phyloP scores from a whole-genome alignment of 441 rosid species.

The Bocquillonia castaneifolia region DNA sequence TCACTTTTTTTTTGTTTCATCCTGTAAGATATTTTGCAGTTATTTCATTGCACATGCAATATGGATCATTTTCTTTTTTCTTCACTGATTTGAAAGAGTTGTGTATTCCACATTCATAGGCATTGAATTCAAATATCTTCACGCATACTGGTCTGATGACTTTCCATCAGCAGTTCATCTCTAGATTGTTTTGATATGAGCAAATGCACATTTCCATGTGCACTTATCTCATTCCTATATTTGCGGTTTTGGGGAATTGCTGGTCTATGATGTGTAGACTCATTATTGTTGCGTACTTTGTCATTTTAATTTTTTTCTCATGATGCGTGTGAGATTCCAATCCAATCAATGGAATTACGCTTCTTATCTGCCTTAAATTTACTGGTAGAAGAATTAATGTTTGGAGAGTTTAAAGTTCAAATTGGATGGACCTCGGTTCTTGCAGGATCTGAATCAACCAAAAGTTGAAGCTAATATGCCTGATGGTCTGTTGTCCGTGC shows the following conservation, averaged over 20 bases:
- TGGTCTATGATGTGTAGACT: too few relatives aligned
- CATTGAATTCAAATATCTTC: too few relatives aligned
- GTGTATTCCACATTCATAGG: neutral
- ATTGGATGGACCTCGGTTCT: constrained; percentile 19
- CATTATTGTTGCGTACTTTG: neutral
- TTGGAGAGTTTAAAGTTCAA: constrained; percentile 23
- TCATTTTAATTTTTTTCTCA: neutral
- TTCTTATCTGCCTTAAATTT: constrained; percentile 6
- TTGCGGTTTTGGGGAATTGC: neutral
- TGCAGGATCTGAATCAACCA: constrained; percentile 89
- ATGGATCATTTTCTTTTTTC: neutral
- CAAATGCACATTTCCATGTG: neutral
- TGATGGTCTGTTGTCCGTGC: constrained; percentile 71
- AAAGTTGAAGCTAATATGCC: constrained; percentile 54
- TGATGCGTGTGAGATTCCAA: neutral
- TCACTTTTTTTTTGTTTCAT: too few relatives aligned
- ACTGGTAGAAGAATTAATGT: constrained; percentile 10
- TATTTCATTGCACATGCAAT: neutral
- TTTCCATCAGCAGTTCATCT: neutral
- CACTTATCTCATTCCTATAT: neutral
- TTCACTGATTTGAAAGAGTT: neutral
- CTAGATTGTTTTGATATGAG: neutral
- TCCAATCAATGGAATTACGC: neutral
- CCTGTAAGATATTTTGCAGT: neutral
- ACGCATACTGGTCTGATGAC: neutral